Percentiles rank a stretch among this genome's conserved stretches.
Evolutionary conservation across 345 rosid species (phyloP).

Genomic region (Heritiera fomes): DNA sequence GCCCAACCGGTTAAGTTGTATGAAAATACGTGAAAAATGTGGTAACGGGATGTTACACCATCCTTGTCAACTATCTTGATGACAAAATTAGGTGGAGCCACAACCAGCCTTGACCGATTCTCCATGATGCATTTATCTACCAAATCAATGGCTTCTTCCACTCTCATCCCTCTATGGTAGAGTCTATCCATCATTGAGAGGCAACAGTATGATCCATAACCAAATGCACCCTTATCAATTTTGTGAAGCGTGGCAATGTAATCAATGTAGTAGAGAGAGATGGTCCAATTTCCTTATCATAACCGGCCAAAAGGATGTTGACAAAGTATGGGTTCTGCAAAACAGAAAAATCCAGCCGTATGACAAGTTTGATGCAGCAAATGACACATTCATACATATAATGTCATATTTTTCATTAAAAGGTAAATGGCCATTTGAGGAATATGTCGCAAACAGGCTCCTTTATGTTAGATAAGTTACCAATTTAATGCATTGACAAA

Average conservation of each 20-base stretch:
- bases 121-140: slow-evolving; percentile 86
- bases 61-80: no score
- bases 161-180: slow-evolving; percentile 79
- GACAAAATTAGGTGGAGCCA: no score
- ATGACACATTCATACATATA: neutral
- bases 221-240: slow-evolving; percentile 89
- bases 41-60: no score
- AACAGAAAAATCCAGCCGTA: neutral
- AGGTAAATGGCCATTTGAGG: neutral
- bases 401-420: neutral
- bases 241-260: slow-evolving; percentile 91
- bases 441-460: neutral
- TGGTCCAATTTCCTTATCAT: slow-evolving; percentile 84
- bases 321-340: slow-evolving; percentile 77
- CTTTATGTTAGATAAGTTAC: neutral
- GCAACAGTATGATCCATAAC: slow-evolving; percentile 83
- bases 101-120: slow-evolving; percentile 31
- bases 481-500: no score
- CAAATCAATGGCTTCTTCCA: slow-evolving; percentile 75
- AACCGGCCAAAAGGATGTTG: slow-evolving; percentile 89
- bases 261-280: slow-evolving; percentile 82
- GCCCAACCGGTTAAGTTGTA: no score
- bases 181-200: slow-evolving; percentile 93
- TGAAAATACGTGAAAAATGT: no score
- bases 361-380: neutral